Percentiles rank a stretch among this genome's conserved stretches.
These are phyloP conservation scores for Candida odintsovae DNA, from an alignment of 805 yeast species.

Conservation along the genomic window DNA sequence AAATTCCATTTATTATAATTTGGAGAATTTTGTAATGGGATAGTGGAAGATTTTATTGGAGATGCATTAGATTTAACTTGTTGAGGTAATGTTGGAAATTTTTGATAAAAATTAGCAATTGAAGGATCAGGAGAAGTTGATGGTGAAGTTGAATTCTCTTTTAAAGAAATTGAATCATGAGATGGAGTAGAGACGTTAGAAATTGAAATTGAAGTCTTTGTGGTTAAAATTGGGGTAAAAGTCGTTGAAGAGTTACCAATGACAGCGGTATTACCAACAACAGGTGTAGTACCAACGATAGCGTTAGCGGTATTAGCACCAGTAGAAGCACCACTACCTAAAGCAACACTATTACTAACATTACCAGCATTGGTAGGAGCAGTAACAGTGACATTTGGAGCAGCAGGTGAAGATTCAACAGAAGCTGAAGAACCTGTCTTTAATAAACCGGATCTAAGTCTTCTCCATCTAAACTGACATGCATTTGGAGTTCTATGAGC, in stretches of 20 bases:
- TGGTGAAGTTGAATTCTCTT: slow-evolving; percentile 1
- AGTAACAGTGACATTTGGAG: slow-evolving; percentile 4
- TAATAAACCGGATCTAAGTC: slow-evolving; percentile 44
- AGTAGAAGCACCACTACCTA: too few species aligned
- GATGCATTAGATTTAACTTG: slow-evolving; percentile 1
- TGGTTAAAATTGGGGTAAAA: too few species aligned
- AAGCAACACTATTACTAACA: too few species aligned
- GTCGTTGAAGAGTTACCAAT: too few species aligned
- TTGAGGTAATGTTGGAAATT: slow-evolving; percentile 6
- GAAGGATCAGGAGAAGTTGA: slow-evolving; percentile 7
- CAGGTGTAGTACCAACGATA: too few species aligned
- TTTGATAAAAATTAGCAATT: slow-evolving; percentile 1
- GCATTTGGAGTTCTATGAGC: slow-evolving; percentile 82
- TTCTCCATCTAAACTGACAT: slow-evolving; percentile 85
- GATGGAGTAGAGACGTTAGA: slow-evolving; percentile 11
- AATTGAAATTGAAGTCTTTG: background rate
- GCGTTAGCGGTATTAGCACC: background rate
- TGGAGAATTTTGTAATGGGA: background rate
- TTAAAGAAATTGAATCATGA: slow-evolving; percentile 3
- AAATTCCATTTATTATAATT: background rate
- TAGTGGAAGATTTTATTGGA: background rate
- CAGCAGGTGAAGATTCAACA: slow-evolving; percentile 13
- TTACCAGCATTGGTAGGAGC: background rate
- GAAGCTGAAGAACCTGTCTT: slow-evolving; percentile 20
- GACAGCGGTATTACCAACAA: too few species aligned